Base-by-base conservation (phyloP, 2,329 filamentous ascomycete genomes). In the Aspergillus fumigatus region DNA sequence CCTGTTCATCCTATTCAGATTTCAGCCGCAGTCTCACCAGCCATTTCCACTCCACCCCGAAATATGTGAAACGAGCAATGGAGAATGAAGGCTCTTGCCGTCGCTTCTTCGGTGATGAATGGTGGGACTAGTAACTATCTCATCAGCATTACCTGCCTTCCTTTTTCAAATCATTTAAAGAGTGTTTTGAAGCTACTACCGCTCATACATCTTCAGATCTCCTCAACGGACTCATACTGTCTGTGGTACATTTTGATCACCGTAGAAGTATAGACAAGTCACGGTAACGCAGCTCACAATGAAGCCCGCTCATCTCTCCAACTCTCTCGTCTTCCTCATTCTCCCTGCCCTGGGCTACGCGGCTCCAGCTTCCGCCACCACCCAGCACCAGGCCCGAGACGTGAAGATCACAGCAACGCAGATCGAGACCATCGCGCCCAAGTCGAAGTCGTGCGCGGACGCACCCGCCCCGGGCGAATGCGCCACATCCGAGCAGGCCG, bases 401-500 rank as follows among this genome's bases (percentile, higher is more conserved):
- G 45, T 53, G 19, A 17, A 59, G 23, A 50, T 73, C 38, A 72
- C 69, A 4, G 57, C 68, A 27, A 50, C 62, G 5, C 69, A 73
- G 61, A 61, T 74, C 47, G 21, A 64, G 26, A 21, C 60, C 45
- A 84, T 90, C 68, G 81, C 83, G n/a, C 84, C 87, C 3, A 69
- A 64, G 2, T 84, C 87, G 1, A 68, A 70, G 70, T 63, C 75
- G 9, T 90, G 88, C 75, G 72, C 73, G 49, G 70, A 72, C 41
- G 71, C 77, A 2, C 56, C 72, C 1, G 77, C 73, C 45, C 68
- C 78, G 14, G 75, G 73, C 17, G 85, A 91, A 65, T 93, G 90
- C 74, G 80, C 80, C 50, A 88, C 84, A 2, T 84, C 87, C n/a
- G 71, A 71, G 7, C 77, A 84, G 64, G 87, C 86, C 2, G 87